Evolutionary conservation across 805 yeast species (phyloP).

Genomic region (Candida odintsovae): DNA sequence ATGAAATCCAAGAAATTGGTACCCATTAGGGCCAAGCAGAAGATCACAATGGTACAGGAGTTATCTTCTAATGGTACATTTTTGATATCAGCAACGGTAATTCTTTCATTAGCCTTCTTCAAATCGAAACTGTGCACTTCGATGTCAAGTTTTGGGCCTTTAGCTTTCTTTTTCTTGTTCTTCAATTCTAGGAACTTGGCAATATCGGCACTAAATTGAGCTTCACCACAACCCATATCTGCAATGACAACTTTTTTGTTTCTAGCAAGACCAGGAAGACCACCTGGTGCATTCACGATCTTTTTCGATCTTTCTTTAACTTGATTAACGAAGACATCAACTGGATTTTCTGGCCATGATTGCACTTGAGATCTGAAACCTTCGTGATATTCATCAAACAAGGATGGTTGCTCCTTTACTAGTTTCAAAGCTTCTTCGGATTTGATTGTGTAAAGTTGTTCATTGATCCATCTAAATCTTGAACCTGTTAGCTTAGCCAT

Average conservation of each 20-base stretch:
- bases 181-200: constrained; percentile 38
- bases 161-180: constrained; percentile 26
- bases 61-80: constrained; percentile 79
- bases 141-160: constrained; percentile 40
- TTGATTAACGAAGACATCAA: constrained; percentile 77
- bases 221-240: constrained; percentile 99
- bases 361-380: constrained; percentile 95
- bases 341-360: constrained; percentile 98
- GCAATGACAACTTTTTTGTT: constrained; percentile 69
- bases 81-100: constrained; percentile 95
- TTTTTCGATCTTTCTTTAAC: constrained; percentile 52
- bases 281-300: constrained; percentile 93
- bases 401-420: constrained; percentile 73
- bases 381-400: constrained; percentile 90
- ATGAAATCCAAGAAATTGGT: constrained; percentile 92
- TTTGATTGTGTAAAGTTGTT: constrained; percentile 83
- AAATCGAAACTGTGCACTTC: constrained; percentile 87
- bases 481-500: constrained; percentile 92
- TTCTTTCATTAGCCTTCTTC: constrained; percentile 79
- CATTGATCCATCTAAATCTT: constrained; percentile 96
- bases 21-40: constrained; percentile 95
- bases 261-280: constrained; percentile 65
- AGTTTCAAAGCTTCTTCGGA: constrained; percentile 73
- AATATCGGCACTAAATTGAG: constrained; percentile 71
- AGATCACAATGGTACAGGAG: constrained; percentile 83